Conservation (phyloP, 2,329 filamentous ascomycete species). For the Aphanoascus verrucosus region DNA sequence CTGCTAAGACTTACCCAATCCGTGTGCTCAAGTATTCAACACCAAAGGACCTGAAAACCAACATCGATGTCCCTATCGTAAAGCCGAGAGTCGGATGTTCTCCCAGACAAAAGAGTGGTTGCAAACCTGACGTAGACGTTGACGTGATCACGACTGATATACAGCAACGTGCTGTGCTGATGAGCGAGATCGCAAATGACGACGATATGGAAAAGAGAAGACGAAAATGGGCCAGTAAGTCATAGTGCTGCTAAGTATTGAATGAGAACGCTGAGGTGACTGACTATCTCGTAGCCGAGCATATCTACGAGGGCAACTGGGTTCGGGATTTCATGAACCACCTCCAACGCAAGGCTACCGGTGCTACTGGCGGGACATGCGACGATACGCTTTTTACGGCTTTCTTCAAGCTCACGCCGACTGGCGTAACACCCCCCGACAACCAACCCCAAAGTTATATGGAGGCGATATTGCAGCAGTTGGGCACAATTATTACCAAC, state of each 20-base stretch:
- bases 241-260: neutral
- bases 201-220: neutral
- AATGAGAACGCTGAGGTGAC: neutral
- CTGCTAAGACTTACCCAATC: neutral
- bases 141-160: neutral
- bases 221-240: neutral
- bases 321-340: slow-evolving; percentile 5
- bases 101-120: neutral
- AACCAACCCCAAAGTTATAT: neutral
- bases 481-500: slow-evolving; percentile 7
- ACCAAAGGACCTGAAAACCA: neutral
- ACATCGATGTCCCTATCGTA: neutral
- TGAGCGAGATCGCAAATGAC: neutral
- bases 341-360: slow-evolving; percentile 2
- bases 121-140: neutral
- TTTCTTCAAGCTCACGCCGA: neutral
- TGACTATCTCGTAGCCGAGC: neutral
- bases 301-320: slow-evolving; percentile 12
- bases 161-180: neutral
- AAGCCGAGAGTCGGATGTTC: neutral
- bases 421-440: neutral
- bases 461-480: slow-evolving; percentile 8
- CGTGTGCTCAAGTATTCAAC: neutral
- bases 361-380: neutral
- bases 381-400: neutral